Percentiles rank a stretch among this genome's conserved stretches.
phyloP scores from a whole-genome alignment of 23 red algal species.

The Gracilaria vermiculophylla region DNA sequence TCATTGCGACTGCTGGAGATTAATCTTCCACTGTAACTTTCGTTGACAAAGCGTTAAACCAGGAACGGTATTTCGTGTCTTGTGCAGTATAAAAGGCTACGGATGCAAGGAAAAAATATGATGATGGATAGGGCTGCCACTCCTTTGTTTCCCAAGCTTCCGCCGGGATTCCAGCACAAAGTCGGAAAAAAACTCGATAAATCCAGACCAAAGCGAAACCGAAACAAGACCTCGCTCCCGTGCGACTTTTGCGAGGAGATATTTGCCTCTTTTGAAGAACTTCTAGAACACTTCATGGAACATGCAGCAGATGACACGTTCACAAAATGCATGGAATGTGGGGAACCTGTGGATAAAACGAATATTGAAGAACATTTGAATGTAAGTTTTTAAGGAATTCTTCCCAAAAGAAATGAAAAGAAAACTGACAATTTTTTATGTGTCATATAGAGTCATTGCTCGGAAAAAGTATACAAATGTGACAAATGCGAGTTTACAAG shows the following conservation, averaged over 20 bases:
- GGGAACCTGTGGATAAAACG: neutral
- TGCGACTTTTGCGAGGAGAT: neutral
- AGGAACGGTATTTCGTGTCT: no score
- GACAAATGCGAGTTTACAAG: neutral
- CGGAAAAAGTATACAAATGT: neutral
- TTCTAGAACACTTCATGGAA: neutral
- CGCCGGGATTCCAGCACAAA: neutral
- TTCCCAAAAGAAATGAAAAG: neutral
- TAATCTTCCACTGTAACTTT: no score
- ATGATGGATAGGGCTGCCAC: neutral
- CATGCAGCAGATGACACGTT: neutral
- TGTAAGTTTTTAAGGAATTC: neutral
- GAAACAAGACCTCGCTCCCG: neutral
- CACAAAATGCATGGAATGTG: neutral
- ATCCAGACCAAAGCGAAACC: neutral
- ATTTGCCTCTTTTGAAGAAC: neutral
- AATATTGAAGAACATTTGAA: neutral
- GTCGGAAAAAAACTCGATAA: neutral
- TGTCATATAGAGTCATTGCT: neutral
- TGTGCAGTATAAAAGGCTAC: no score
- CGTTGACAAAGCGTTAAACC: no score
- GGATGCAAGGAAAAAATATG: neutral
- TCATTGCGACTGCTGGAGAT: no score
- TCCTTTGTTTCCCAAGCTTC: neutral
- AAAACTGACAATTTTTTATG: neutral